Percentiles rank a stretch among this genome's conserved stretches.
phyloP scores from a whole-genome alignment of 441 rosid genomes.

The Daphne laureola region DNA sequence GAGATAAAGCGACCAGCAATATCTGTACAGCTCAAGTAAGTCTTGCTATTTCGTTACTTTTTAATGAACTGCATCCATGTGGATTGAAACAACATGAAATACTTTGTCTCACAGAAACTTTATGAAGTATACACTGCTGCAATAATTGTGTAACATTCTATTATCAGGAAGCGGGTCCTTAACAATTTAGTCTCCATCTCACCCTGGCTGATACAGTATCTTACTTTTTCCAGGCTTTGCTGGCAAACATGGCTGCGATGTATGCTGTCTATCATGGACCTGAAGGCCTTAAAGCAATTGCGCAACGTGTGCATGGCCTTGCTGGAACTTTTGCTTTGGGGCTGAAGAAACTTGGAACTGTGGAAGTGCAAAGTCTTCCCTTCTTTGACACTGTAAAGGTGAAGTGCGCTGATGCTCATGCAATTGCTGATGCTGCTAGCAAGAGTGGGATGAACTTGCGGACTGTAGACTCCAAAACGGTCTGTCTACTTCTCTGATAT shows the following conservation, averaged over 20 bases:
- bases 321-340: slow-evolving; percentile 82
- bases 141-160: slow-evolving; percentile 1
- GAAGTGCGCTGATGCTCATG: slow-evolving; percentile 64
- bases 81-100: neutral
- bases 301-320: slow-evolving; percentile 80
- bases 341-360: slow-evolving; percentile 75
- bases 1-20: slow-evolving; percentile 98
- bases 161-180: neutral
- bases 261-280: slow-evolving; percentile 98
- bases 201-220: slow-evolving; percentile 13
- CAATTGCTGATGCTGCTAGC: slow-evolving; percentile 68
- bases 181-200: slow-evolving; percentile 6
- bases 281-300: slow-evolving; percentile 75
- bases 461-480: slow-evolving; percentile 68
- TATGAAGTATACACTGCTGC: neutral
- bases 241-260: slow-evolving; percentile 99
- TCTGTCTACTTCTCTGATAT: slow-evolving; percentile 30
- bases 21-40: slow-evolving; percentile 98
- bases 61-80: neutral
- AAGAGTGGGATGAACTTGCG: slow-evolving; percentile 72
- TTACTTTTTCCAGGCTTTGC: slow-evolving; percentile 46
- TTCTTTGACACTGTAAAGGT: slow-evolving; percentile 83
- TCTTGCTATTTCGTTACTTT: slow-evolving; percentile 1
- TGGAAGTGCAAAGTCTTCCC: slow-evolving; percentile 72
- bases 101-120: neutral